Conservation (phyloP, 768 basidiomycete genomes). For the Suillus spraguei region DNA sequence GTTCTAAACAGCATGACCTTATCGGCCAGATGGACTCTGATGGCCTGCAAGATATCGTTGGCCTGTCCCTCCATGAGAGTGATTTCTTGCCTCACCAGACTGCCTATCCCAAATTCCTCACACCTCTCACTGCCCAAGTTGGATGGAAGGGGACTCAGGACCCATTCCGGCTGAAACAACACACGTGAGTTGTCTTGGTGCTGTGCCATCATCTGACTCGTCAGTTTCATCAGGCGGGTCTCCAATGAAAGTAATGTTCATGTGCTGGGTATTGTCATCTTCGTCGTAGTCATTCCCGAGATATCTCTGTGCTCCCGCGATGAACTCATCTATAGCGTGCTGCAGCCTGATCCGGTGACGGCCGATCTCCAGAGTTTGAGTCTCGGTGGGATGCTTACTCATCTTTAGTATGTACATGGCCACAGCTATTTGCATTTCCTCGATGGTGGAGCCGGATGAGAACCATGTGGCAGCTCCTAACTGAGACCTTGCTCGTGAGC, state of each 20-base stretch:
- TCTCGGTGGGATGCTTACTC: neutral
- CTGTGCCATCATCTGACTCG: no score
- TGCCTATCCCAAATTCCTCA: neutral
- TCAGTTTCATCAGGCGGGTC: no score
- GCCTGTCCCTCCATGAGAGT: neutral
- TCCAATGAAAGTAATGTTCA: no score
- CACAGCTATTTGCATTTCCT: neutral
- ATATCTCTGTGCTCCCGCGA: no score
- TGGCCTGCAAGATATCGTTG: constrained; percentile 13
- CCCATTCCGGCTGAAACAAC: no score
- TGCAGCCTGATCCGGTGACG: neutral
- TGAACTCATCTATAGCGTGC: neutral
- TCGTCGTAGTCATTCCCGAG: no score
- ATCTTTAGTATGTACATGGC: neutral
- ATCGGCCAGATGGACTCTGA: constrained; percentile 11
- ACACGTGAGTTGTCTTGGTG: no score
- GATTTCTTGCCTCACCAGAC: neutral
- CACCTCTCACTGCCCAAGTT: neutral
- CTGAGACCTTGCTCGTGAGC: no score
- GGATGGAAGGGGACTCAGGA: neutral
- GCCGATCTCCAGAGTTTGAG: neutral
- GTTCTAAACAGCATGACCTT: constrained; percentile 12
- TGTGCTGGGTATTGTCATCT: no score
- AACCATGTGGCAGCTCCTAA: neutral
- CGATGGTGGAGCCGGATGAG: neutral